Conservation (phyloP, 768 basidiomycete genomes). For the Lactarius quietus region DNA sequence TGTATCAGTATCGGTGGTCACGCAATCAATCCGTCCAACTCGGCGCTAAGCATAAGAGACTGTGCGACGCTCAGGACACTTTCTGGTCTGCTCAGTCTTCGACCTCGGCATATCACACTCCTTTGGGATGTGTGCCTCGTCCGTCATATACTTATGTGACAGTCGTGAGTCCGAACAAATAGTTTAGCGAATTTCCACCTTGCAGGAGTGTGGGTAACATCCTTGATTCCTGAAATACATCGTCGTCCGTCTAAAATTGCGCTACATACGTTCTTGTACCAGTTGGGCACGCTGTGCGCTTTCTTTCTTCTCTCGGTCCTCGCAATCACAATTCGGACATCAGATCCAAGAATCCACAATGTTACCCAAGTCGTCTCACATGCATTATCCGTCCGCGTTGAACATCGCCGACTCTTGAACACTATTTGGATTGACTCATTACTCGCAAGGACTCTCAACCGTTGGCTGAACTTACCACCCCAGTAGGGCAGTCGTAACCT, state of each 20-base stretch:
- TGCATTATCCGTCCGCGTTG: constrained; percentile 23
- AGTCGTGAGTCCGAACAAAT: too few relatives aligned
- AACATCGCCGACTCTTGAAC: constrained; percentile 41
- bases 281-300: constrained; percentile 36
- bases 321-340: constrained; percentile 55
- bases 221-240: constrained; percentile 43
- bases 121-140: too few relatives aligned
- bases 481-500: constrained; percentile 67
- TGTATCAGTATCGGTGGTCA: not conserved
- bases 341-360: constrained; percentile 42
- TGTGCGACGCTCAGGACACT: constrained; percentile 19
- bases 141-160: too few relatives aligned
- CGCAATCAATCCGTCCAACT: constrained; percentile 1
- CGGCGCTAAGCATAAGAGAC: constrained; percentile 22
- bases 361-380: constrained; percentile 47
- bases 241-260: constrained; percentile 56
- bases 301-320: constrained; percentile 44
- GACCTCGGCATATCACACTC: too few relatives aligned
- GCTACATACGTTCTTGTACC: constrained; percentile 50
- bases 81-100: constrained; percentile 26
- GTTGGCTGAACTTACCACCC: constrained; percentile 2
- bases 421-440: constrained; percentile 53
- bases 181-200: not conserved
- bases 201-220: constrained; percentile 48
- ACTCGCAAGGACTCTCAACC: constrained; percentile 51